Evolutionary conservation across 495 filamentous ascomycete genomes (phyloP), one percentile per base, ranked within the genome.

Genomic region (Neurospora terricola): DNA sequence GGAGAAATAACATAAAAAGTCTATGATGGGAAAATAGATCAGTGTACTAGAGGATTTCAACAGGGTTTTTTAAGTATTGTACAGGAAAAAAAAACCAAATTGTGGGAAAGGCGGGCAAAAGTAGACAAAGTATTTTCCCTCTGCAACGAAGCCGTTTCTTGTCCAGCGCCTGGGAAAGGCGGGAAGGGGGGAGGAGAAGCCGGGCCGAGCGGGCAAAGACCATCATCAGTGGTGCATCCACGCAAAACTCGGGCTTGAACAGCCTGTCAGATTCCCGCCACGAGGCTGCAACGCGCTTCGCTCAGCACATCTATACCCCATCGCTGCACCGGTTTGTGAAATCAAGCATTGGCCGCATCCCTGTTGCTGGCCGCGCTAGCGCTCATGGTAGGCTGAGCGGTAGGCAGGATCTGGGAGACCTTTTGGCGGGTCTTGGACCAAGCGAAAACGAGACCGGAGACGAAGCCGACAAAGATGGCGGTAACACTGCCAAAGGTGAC

Each of bases 401-500:
- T 91, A 3, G 95, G 94, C 48, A 97, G 85, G 43, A 88, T 79
- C 71, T 90, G 85, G 75, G 84, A 79, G 72, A 84, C 84, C 72
- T 87, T 89, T 82, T 96, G 93, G 83, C 92, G 90, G 75, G 97
- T 88, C 86, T 98, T 98, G 77, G 94, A 91, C 75, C 94, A 87
- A n/a, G 96, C 85, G 75, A 94, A 99, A 37, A 99, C 93, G 73
- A 99, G 87, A 73, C 96, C 96, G 76, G 91, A 94, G 77, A 97
- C 82, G 80, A 97, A 99, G 23, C 96, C 96, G 69, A 98, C 86
- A 69, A 86, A 82, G 75, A 99, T 98, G 75, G 95, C 95, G 38
- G 93, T 92, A 11, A 97, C 91, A 79, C 91, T 93, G 71, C 92
- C 92, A 74, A 99, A 88, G n/a, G 95, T 99, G 79, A 97, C 90